A percentile compares a stretch with the other conserved stretches of the same genome.
phyloP scores from a whole-genome alignment of 2,329 filamentous ascomycete species.

The Leptographium wingfieldii region DNA sequence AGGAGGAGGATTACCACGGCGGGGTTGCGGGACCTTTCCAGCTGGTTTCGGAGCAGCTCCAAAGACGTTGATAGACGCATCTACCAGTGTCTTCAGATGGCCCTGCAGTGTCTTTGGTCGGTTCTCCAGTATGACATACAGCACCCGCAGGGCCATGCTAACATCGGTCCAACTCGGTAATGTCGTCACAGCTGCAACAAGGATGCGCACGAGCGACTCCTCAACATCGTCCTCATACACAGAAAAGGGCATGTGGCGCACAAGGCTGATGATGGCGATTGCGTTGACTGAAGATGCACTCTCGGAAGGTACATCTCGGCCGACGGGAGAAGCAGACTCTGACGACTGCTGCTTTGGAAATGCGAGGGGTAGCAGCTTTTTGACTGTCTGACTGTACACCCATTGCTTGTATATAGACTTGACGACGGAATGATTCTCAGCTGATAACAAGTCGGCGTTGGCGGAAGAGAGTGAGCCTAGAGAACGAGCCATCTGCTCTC shows the following conservation, averaged over 20 bases:
- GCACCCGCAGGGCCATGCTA: slow-evolving; percentile 33
- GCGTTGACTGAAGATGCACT: slow-evolving; percentile 26
- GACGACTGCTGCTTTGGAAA: slow-evolving; percentile 18
- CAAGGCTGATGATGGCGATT: slow-evolving; percentile 33
- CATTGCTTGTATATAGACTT: slow-evolving; percentile 33
- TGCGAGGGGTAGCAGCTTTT: slow-evolving; percentile 31
- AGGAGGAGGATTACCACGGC: slow-evolving; percentile 1
- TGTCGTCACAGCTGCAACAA: slow-evolving; percentile 33
- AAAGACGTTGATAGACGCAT: slow-evolving; percentile 27
- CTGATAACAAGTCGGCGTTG: slow-evolving; percentile 22
- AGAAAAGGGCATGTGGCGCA: slow-evolving; percentile 35
- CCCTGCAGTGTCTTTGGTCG: slow-evolving; percentile 32
- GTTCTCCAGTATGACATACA: slow-evolving; percentile 33
- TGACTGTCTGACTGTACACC: slow-evolving; percentile 32
- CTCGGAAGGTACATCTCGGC: slow-evolving; percentile 2
- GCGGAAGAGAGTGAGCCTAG: slow-evolving; percentile 28
- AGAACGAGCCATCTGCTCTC: slow-evolving; percentile 27
- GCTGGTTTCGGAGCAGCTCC: slow-evolving; percentile 2
- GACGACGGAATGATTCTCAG: slow-evolving; percentile 29
- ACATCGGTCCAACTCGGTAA: slow-evolving; percentile 30
- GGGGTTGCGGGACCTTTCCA: not conserved
- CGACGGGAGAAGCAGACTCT: not conserved
- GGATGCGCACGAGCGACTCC: slow-evolving; percentile 32
- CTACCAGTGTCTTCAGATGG: slow-evolving; percentile 36
- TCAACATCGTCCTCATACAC: slow-evolving; percentile 39